A percentile compares a stretch with the other conserved stretches of the same genome.
Conservation (phyloP, 1,284 basidiomycete species). For the Laetiporus sulphureus region DNA sequence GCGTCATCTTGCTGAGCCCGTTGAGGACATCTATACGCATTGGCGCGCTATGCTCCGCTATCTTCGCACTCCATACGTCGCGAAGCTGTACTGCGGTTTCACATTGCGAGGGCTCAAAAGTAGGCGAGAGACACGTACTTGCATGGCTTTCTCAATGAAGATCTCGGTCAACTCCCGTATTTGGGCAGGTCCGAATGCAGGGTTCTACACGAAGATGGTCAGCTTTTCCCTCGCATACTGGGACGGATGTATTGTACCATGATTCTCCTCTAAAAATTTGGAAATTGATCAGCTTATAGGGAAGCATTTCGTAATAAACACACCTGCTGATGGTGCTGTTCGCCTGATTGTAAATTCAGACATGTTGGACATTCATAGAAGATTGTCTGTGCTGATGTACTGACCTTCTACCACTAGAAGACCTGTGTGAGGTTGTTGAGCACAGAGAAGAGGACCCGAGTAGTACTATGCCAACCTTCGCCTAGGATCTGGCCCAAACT, state of each 20-base stretch:
- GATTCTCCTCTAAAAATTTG: constrained; percentile 27
- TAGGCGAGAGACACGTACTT: constrained; percentile 25
- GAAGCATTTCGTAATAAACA: no score
- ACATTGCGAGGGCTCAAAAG: background rate
- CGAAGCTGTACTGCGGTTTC: background rate
- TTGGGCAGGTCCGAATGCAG: constrained; percentile 52
- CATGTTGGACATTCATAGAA: no score
- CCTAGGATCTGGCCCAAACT: constrained; percentile 24
- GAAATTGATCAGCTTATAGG: background rate
- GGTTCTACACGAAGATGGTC: constrained; percentile 33
- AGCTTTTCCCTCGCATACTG: background rate
- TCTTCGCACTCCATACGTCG: constrained; percentile 13
- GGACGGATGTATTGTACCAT: constrained; percentile 22
- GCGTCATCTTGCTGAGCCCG: constrained; percentile 37
- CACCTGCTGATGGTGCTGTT: constrained; percentile 8
- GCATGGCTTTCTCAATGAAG: constrained; percentile 45
- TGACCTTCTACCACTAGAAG: constrained; percentile 9
- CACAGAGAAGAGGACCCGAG: background rate
- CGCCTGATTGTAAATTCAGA: no score
- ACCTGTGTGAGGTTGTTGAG: background rate
- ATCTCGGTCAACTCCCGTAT: constrained; percentile 48
- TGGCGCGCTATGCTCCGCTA: constrained; percentile 6
- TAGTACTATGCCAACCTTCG: constrained; percentile 18
- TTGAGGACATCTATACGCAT: constrained; percentile 32
- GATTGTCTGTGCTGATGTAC: no score